A percentile compares a stretch with the other conserved stretches of the same genome.
These are phyloP conservation scores for Papiliotrema fonsecae DNA, from an alignment of 1,284 basidiomycete genomes.

Conservation along the genomic window DNA sequence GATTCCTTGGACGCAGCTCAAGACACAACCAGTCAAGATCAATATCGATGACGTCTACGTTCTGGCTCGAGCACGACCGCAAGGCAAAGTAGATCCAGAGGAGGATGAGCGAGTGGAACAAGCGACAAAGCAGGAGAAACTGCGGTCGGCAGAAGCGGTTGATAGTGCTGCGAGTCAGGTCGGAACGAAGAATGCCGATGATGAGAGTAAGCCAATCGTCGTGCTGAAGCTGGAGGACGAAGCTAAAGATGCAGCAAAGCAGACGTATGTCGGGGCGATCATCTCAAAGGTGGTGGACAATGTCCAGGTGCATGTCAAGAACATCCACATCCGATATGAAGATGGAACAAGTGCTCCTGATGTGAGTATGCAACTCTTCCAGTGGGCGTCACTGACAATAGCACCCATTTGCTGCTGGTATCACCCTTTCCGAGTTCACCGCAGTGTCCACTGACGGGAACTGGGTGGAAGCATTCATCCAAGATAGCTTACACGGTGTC, in stretches of 20 bases:
- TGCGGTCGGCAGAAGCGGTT: slow-evolving; percentile 83
- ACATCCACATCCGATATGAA: slow-evolving; percentile 94
- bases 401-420: slow-evolving; percentile 91
- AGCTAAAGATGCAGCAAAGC: slow-evolving; percentile 52
- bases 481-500: slow-evolving; percentile 79
- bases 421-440: slow-evolving; percentile 88
- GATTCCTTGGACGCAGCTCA: slow-evolving; percentile 93
- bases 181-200: slow-evolving; percentile 35
- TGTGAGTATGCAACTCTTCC: slow-evolving; percentile 51
- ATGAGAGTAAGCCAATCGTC: slow-evolving; percentile 29
- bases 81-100: slow-evolving; percentile 61
- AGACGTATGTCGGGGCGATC: slow-evolving; percentile 75
- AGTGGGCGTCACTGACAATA: slow-evolving; percentile 35
- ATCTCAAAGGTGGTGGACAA: slow-evolving; percentile 94
- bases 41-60: slow-evolving; percentile 93
- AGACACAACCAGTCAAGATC: slow-evolving; percentile 88
- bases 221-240: neutral
- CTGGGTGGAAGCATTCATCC: slow-evolving; percentile 94
- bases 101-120: slow-evolving; percentile 82
- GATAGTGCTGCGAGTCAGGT: slow-evolving; percentile 54
- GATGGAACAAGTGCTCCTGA: slow-evolving; percentile 90
- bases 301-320: slow-evolving; percentile 89
- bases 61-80: slow-evolving; percentile 52
- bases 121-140: slow-evolving; percentile 80
- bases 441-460: slow-evolving; percentile 87